Conservation (phyloP, 257 asterid species). For the Eucommia ulmoides region DNA sequence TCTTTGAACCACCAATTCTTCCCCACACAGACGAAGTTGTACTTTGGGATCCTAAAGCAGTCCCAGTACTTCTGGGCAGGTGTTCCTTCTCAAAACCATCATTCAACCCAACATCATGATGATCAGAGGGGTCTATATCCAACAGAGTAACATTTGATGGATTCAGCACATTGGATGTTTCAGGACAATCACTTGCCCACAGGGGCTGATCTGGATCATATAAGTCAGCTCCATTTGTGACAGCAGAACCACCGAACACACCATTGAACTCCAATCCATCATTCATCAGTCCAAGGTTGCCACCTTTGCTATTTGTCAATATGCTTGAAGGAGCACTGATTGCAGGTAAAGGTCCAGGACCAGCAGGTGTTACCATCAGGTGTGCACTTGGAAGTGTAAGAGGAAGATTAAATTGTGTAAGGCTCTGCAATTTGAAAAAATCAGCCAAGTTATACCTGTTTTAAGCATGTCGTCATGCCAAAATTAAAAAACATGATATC, state of each 20-base stretch:
- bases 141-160: constrained; percentile 30
- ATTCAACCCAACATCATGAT: constrained; percentile 22
- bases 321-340: constrained; percentile 26
- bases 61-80: constrained; percentile 23
- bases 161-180: constrained; percentile 46
- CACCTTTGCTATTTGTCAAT: constrained; percentile 34
- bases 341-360: constrained; percentile 45
- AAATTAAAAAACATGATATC: too few relatives aligned
- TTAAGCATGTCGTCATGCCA: too few relatives aligned
- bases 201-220: constrained; percentile 99
- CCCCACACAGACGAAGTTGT: constrained; percentile 54
- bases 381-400: constrained; percentile 55
- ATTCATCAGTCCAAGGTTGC: constrained; percentile 37
- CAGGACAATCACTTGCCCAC: constrained; percentile 58
- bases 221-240: constrained; percentile 54
- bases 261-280: constrained; percentile 47
- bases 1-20: constrained; percentile 41
- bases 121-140: constrained; percentile 33
- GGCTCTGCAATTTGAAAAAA: constrained; percentile 48
- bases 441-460: constrained; percentile 10
- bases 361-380: constrained; percentile 45
- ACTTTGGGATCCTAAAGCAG: constrained; percentile 46
- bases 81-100: constrained; percentile 40
- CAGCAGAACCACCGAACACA: constrained; percentile 36
- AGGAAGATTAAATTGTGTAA: constrained; percentile 79